Evolutionary conservation across 1,139 yeast species (phyloP), one percentile per base, ranked within the genome.

Genomic region (Hanseniaspora sp.): DNA sequence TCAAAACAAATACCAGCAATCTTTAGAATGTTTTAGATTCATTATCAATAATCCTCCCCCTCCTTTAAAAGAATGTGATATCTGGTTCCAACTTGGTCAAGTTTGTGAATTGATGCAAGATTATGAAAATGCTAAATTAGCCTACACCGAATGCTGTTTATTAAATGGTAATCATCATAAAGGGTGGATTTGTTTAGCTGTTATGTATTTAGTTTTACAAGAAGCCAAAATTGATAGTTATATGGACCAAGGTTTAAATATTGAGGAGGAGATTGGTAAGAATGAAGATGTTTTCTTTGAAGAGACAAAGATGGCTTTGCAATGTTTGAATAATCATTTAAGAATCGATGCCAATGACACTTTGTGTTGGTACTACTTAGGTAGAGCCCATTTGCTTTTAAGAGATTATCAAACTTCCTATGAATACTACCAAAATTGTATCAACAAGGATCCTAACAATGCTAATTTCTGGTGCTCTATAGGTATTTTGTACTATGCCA

Each of bases 381-480:
- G 98, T 48, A 79, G 97, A 61, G 95, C 95, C 59, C 95, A 92
- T 71, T 90, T 92, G 97, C 84, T 95, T 48, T 79, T 94, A 63
- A 90, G 87, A 59, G 95, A 90, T 68, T 92, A 88, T 72, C 84
- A 92, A 60, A 90, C 94, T 53, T 97, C 98, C 3, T 92, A 92
- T 69, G 97, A 92, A 67, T 95, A 97, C 0, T 92, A 92, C n/a
- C n/a, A n/a, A 71, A 97, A 90, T 68, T 98, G 98, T 7, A 98
- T 92, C 55, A 92, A 92, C 69, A 79, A 96, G 58, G 98, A 92
- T 68, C 84, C 95, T 35, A 78, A 96, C 66, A 92, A 92, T 68
- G 97, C 98, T 56, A 92, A 96, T 1, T 92, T 92, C 72, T 92
- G 98, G 98, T 92, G 98, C 69, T 87, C 96, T 34, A 92, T 92